phyloP scores from a whole-genome alignment of 352 stramenopile genomes.

The Phytophthora podocarpi region DNA sequence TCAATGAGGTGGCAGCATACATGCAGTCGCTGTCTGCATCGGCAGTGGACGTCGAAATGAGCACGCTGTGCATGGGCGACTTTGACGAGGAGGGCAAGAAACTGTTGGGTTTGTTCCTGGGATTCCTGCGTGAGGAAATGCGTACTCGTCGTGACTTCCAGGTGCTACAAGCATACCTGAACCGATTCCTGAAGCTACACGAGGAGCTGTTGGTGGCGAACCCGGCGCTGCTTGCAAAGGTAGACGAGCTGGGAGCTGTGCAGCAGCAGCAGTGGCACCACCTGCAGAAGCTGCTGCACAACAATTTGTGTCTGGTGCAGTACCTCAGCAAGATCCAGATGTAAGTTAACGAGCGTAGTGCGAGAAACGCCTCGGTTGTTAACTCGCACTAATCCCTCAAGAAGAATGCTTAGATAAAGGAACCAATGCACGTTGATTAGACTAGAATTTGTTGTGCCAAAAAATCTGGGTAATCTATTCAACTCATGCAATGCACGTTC shows the following conservation, averaged over 20 bases:
- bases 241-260: constrained; percentile 56
- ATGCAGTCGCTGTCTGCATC: constrained; percentile 79
- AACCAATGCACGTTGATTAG: constrained; percentile 32
- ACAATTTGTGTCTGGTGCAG: constrained; percentile 88
- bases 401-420: constrained; percentile 26
- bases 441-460: no score
- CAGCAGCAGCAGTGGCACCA: constrained; percentile 85
- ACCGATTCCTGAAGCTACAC: constrained; percentile 88
- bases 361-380: no score
- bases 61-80: constrained; percentile 83
- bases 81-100: constrained; percentile 80
- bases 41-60: constrained; percentile 81
- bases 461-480: no score
- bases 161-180: constrained; percentile 84
- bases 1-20: constrained; percentile 57
- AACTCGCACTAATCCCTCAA: no score
- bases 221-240: constrained; percentile 52
- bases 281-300: constrained; percentile 80
- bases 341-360: constrained; percentile 63
- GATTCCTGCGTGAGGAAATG: constrained; percentile 73
- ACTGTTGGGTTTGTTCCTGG: constrained; percentile 65
- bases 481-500: no score
- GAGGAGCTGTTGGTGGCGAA: constrained; percentile 74
- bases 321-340: constrained; percentile 91
- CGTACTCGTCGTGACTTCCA: constrained; percentile 72